phyloP scores from a whole-genome alignment of 106 monocot genomes.

The Allium cepa region DNA sequence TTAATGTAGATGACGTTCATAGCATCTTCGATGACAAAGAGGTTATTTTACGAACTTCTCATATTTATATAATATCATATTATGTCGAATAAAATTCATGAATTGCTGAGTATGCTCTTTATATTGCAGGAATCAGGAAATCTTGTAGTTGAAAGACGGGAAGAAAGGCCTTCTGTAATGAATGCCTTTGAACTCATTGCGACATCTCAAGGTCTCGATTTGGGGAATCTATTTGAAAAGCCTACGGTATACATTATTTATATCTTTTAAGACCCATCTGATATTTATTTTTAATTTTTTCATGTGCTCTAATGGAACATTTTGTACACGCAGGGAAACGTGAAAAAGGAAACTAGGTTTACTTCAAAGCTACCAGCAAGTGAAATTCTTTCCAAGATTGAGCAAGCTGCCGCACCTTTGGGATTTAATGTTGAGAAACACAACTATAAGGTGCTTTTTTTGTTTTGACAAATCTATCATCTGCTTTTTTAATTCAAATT shows the following conservation, averaged over 20 bases:
- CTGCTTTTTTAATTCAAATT: not conserved
- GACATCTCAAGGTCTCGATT: conserved; percentile 89
- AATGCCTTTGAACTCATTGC: conserved; percentile 98
- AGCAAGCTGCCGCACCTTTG: conserved; percentile 64
- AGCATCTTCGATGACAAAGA: conserved; percentile 58
- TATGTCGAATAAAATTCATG: too few species aligned
- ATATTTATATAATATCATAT: not conserved
- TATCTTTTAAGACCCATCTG: too few species aligned
- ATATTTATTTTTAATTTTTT: too few species aligned
- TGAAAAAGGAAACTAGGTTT: conserved; percentile 83
- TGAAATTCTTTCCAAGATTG: conserved; percentile 79
- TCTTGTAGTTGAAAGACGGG: conserved; percentile 83
- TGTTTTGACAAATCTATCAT: conserved; percentile 37
- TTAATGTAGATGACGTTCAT: conserved; percentile 70
- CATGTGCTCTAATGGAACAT: not conserved
- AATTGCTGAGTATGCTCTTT: too few species aligned
- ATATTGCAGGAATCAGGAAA: conserved; percentile 43
- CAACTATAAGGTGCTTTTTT: conserved; percentile 66
- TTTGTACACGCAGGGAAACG: conserved; percentile 32
- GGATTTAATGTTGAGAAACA: conserved; percentile 72
- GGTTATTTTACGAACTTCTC: conserved; percentile 25
- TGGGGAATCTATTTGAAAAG: conserved; percentile 81
- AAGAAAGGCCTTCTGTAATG: conserved; percentile 51
- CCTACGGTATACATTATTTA: conserved; percentile 39
- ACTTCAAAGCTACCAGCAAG: conserved; percentile 67